Percentiles rank a stretch among this genome's conserved stretches.
phyloP scores from a whole-genome alignment of 2,329 filamentous ascomycete genomes.

The Elsinoe ampelina region DNA sequence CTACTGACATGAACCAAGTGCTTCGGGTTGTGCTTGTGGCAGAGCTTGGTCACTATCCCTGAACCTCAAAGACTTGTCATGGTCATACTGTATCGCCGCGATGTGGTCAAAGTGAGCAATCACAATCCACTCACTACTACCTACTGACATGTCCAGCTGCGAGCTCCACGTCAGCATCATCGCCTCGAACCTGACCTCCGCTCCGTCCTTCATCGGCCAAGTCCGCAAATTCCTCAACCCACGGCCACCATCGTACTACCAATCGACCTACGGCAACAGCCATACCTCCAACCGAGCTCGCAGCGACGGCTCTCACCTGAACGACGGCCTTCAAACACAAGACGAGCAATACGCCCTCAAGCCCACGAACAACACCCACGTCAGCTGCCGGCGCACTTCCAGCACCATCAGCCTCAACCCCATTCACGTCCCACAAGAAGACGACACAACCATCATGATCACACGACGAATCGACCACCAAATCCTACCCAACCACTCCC shows the following conservation, averaged over 20 bases:
- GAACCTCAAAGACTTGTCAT: conserved; percentile 21
- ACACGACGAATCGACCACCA: background rate
- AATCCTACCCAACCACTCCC: too few species aligned
- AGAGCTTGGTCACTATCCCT: conserved; percentile 21
- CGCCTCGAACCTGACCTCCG: conserved; percentile 22
- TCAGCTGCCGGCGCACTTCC: background rate
- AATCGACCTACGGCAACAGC: background rate
- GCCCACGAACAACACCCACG: background rate
- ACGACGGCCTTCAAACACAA: background rate
- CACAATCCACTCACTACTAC: background rate
- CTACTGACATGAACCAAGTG: conserved; percentile 16
- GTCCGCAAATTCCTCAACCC: background rate
- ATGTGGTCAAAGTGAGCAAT: conserved; percentile 18
- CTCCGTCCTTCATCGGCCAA: conserved; percentile 13
- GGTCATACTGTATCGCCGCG: conserved; percentile 22
- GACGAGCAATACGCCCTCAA: conserved; percentile 1
- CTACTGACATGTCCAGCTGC: conserved; percentile 17
- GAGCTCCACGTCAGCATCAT: conserved; percentile 25
- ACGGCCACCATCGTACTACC: background rate
- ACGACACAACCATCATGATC: conserved; percentile 5
- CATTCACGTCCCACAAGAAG: background rate
- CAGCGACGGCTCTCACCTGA: background rate
- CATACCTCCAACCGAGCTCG: background rate
- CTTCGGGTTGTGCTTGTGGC: conserved; percentile 20
- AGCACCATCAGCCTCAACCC: conserved; percentile 1